These are phyloP conservation scores for Aspergillus hancockii DNA, from an alignment of 495 filamentous ascomycete genomes.

Conservation along the genomic window DNA sequence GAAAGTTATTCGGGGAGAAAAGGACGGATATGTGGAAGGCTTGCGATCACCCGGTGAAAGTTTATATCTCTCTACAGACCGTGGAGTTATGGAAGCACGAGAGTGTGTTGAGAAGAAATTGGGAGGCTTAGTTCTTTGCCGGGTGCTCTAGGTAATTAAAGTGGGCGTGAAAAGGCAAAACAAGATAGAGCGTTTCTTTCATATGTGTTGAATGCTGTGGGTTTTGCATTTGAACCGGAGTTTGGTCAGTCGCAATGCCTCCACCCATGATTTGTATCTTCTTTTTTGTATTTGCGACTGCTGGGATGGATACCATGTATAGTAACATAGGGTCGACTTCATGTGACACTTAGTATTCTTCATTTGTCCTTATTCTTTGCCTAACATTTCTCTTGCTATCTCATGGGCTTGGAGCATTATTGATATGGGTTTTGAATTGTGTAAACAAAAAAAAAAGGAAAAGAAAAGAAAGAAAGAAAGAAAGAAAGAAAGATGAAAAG, in stretches of 20 bases:
- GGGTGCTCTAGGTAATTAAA: constrained; percentile 48
- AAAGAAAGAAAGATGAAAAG: no score
- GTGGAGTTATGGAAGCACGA: constrained; percentile 79
- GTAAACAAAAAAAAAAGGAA: no score
- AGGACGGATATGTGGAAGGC: constrained; percentile 65
- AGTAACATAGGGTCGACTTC: constrained; percentile 34
- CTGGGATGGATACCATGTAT: constrained; percentile 42
- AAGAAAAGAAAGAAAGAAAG: no score
- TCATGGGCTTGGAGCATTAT: background rate
- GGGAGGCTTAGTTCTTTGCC: constrained; percentile 81
- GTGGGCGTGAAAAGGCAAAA: constrained; percentile 16
- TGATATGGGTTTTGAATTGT: background rate
- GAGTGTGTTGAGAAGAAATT: constrained; percentile 84
- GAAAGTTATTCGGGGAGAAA: constrained; percentile 64
- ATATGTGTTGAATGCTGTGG: constrained; percentile 16
- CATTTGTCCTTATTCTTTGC: background rate
- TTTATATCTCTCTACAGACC: constrained; percentile 76
- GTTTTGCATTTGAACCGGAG: constrained; percentile 47
- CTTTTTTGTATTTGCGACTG: constrained; percentile 32
- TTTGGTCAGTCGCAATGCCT: constrained; percentile 45
- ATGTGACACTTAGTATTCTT: constrained; percentile 16
- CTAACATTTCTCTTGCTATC: no score
- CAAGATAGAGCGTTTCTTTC: constrained; percentile 23
- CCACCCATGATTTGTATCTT: constrained; percentile 33
- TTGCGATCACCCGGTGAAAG: constrained; percentile 79